phyloP scores from a whole-genome alignment of 2,329 filamentous ascomycete species.

The Cordyceps farinosa region DNA sequence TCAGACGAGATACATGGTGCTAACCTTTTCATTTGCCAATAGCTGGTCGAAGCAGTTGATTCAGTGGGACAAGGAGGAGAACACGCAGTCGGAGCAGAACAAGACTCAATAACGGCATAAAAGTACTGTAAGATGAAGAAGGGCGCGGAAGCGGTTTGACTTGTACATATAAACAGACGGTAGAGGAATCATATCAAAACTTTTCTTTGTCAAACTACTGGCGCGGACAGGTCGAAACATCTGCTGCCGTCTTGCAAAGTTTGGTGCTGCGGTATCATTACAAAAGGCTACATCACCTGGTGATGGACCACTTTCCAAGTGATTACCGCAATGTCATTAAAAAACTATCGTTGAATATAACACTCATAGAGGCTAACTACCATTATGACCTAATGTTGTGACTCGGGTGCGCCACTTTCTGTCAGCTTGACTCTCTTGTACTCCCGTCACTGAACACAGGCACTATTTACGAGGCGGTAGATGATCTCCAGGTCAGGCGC shows the following conservation, averaged over 20 bases:
- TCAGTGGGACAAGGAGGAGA: slow-evolving; percentile 43
- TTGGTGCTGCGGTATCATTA: too few species aligned
- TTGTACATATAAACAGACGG: slow-evolving; percentile 18
- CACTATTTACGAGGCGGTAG: background rate
- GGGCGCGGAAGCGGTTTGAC: background rate
- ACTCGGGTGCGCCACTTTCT: background rate
- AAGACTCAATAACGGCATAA: slow-evolving; percentile 27
- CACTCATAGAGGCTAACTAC: too few species aligned
- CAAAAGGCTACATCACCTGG: too few species aligned
- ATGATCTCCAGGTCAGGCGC: background rate
- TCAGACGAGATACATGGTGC: background rate
- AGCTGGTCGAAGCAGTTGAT: slow-evolving; percentile 47
- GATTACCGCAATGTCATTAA: too few species aligned
- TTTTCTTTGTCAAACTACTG: slow-evolving; percentile 4
- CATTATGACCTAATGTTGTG: too few species aligned
- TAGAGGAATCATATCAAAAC: slow-evolving; percentile 9
- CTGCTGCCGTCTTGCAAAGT: too few species aligned
- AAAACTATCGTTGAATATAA: too few species aligned
- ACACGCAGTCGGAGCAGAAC: slow-evolving; percentile 31
- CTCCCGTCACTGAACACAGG: background rate
- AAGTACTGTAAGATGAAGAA: slow-evolving; percentile 6
- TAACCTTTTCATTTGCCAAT: slow-evolving; percentile 1
- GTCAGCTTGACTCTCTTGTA: background rate
- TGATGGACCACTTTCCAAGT: too few species aligned
- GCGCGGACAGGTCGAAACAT: background rate